Percentiles rank a stretch among this genome's conserved stretches.
phyloP scores from a whole-genome alignment of 495 filamentous ascomycete genomes.

The Lasiosphaeria miniovina region DNA sequence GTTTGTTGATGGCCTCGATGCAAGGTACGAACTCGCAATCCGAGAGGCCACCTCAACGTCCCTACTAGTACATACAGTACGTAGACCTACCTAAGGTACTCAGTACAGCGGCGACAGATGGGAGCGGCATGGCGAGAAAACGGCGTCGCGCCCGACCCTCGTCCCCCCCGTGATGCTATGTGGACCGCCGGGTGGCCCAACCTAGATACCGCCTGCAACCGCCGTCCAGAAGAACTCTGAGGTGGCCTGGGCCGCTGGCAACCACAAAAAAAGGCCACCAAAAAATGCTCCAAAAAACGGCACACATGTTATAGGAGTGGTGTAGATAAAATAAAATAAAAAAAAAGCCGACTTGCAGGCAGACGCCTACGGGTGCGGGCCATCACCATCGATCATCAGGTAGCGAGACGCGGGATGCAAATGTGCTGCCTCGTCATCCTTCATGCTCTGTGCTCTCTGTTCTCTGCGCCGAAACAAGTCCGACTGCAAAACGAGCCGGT shows the following conservation, averaged over 20 bases:
- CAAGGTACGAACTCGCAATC: slow-evolving; percentile 28
- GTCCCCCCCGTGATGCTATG: slow-evolving; percentile 3
- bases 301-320: not conserved
- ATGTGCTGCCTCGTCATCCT: slow-evolving; percentile 13
- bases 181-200: not conserved
- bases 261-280: not conserved
- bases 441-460: slow-evolving; percentile 13
- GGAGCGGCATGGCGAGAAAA: slow-evolving; percentile 3
- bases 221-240: slow-evolving; percentile 1
- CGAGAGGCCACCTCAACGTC: slow-evolving; percentile 28
- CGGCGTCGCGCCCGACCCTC: slow-evolving; percentile 21
- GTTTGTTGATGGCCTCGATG: slow-evolving; percentile 13
- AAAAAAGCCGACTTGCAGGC: slow-evolving; percentile 6
- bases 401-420: slow-evolving; percentile 20
- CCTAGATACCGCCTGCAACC: not conserved
- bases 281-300: not conserved
- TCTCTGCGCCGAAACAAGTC: slow-evolving; percentile 11
- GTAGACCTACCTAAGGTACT: too few relatives aligned
- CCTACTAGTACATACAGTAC: too few relatives aligned
- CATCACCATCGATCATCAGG: slow-evolving; percentile 16
- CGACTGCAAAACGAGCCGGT: not conserved
- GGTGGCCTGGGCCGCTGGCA: not conserved
- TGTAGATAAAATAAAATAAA: not conserved
- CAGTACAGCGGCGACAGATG: slow-evolving; percentile 9
- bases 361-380: slow-evolving; percentile 5